Conservation (phyloP, 2,329 filamentous ascomycete genomes). For the Fusarium stilboides region DNA sequence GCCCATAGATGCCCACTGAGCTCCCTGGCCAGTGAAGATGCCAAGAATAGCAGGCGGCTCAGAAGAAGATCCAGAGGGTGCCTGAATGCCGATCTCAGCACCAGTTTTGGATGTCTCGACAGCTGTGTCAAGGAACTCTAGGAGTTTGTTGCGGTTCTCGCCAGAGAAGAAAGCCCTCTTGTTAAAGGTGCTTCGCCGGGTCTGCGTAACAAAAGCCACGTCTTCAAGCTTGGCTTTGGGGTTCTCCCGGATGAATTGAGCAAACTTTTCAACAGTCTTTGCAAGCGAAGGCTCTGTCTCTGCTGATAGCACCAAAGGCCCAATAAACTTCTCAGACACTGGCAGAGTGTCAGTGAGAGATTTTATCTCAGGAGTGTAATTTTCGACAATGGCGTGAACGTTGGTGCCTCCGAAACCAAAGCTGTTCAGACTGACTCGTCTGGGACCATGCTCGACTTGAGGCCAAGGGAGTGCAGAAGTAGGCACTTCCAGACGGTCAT, state of each 20-base stretch:
- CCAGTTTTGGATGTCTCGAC: slow-evolving; percentile 7
- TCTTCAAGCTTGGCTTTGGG: neutral
- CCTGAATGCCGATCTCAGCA: slow-evolving; percentile 3
- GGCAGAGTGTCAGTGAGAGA: neutral
- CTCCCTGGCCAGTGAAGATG: slow-evolving; percentile 12
- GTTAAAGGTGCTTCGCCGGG: neutral
- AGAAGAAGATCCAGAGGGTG: neutral
- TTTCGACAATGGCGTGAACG: slow-evolving; percentile 30
- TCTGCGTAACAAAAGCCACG: neutral
- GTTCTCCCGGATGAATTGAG: slow-evolving; percentile 2
- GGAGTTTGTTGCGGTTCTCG: neutral
- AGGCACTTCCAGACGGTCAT: slow-evolving; percentile 36
- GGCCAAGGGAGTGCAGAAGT: slow-evolving; percentile 29
- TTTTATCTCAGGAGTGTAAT: neutral
- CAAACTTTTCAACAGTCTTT: neutral
- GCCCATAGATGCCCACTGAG: slow-evolving; percentile 12
- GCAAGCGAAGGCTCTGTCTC: slow-evolving; percentile 2
- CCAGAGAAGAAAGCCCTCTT: neutral
- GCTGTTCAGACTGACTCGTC: slow-evolving; percentile 38
- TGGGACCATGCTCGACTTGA: neutral
- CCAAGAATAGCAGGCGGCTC: neutral
- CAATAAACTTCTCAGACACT: neutral
- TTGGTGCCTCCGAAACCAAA: slow-evolving; percentile 40
- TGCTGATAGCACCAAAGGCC: neutral
- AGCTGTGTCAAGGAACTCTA: slow-evolving; percentile 2